phyloP scores from a whole-genome alignment of 768 basidiomycete species.

The Cantharellus cinnabarinus region DNA sequence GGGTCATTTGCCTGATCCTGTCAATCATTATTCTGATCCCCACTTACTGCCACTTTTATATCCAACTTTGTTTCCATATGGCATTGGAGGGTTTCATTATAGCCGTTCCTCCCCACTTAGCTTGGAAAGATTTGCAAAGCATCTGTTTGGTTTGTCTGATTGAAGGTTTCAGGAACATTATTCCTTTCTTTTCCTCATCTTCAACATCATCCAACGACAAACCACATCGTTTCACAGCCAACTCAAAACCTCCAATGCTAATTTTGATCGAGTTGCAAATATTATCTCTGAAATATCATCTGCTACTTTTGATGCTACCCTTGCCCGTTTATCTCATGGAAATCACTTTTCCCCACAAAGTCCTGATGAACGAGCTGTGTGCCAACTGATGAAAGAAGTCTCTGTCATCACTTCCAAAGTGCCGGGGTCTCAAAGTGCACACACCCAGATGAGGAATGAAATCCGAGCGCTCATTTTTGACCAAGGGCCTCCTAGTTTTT shows the following conservation, averaged over 20 bases:
- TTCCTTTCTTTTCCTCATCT: slow-evolving; percentile 9
- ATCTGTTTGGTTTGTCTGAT: slow-evolving; percentile 5
- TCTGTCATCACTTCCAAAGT: slow-evolving; percentile 4
- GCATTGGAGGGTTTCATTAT: slow-evolving; percentile 6
- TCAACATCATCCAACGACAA: slow-evolving; percentile 10
- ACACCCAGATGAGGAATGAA: slow-evolving; percentile 8
- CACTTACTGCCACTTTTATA: slow-evolving; percentile 9
- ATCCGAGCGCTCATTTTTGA: slow-evolving; percentile 7
- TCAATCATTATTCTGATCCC: slow-evolving; percentile 7
- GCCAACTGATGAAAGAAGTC: slow-evolving; percentile 8
- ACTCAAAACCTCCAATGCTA: slow-evolving; percentile 2
- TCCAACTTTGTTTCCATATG: slow-evolving; percentile 12
- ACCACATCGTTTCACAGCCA: slow-evolving; percentile 1
- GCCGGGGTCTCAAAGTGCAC: slow-evolving; percentile 7
- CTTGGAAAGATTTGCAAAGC: slow-evolving; percentile 3
- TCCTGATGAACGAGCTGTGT: slow-evolving; percentile 2
- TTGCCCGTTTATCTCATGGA: background rate
- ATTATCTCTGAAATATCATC: slow-evolving; percentile 6
- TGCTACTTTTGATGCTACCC: slow-evolving; percentile 3
- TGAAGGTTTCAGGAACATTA: slow-evolving; percentile 10
- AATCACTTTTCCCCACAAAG: background rate
- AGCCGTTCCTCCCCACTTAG: background rate
- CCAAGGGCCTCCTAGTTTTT: slow-evolving; percentile 8
- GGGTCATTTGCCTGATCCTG: background rate
- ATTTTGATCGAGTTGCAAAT: slow-evolving; percentile 3